These are phyloP conservation scores for Beauveria scarabaeidicola DNA, from an alignment of 2,329 filamentous ascomycete genomes.

Conservation along the genomic window DNA sequence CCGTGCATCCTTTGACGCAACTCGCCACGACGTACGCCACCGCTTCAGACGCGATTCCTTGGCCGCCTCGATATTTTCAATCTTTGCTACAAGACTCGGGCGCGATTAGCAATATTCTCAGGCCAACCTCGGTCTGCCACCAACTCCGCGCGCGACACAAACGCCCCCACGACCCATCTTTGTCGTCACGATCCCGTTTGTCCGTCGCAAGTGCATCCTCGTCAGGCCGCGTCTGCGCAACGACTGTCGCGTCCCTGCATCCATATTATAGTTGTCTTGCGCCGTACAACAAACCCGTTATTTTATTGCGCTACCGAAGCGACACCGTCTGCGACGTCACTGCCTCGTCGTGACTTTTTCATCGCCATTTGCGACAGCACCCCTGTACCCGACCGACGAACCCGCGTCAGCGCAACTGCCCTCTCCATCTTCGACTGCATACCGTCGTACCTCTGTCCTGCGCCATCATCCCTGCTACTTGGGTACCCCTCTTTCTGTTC, in stretches of 20 bases:
- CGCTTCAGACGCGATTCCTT: background rate
- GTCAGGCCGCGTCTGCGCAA: background rate
- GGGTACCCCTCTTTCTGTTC: background rate
- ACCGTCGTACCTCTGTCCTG: background rate
- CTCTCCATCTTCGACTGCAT: background rate
- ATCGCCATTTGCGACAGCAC: background rate
- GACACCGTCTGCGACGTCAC: background rate
- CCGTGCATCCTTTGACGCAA: constrained; percentile 2
- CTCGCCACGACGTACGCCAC: background rate
- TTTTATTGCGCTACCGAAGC: background rate
- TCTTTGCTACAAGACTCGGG: background rate
- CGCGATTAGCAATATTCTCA: background rate
- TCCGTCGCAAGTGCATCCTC: background rate
- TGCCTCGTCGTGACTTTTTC: background rate
- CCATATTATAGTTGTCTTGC: background rate
- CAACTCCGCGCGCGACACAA: background rate
- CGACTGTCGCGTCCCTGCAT: background rate
- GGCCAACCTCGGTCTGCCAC: too few relatives aligned
- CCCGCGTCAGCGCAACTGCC: constrained; percentile 1
- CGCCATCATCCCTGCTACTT: background rate
- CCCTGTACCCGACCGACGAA: background rate
- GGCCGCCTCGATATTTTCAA: background rate
- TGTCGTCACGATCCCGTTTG: constrained; percentile 2
- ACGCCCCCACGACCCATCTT: background rate
- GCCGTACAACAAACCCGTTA: background rate